These are phyloP conservation scores for Pythium aristosporum DNA, from an alignment of 352 stramenopile species.

Conservation along the genomic window DNA sequence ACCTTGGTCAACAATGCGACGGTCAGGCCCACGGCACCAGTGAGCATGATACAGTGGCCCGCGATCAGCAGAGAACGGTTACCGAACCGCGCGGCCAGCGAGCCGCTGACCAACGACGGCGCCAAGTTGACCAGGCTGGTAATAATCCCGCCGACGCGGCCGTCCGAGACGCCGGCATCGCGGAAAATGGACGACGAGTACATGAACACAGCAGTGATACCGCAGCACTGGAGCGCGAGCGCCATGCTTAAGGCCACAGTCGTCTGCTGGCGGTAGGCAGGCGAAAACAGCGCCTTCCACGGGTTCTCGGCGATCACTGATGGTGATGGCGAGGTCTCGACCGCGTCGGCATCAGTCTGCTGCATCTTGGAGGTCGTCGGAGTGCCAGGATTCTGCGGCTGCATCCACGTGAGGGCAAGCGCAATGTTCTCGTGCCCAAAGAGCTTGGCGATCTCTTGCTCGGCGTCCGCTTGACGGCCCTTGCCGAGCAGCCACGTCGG, in stretches of 20 bases:
- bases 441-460: constrained; percentile 24
- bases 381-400: background rate
- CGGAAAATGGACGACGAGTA: constrained; percentile 69
- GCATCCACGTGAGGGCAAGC: constrained; percentile 27
- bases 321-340: too few species aligned
- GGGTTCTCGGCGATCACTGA: background rate
- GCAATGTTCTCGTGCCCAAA: constrained; percentile 29
- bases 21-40: constrained; percentile 46
- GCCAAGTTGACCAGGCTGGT: constrained; percentile 61
- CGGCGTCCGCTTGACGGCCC: constrained; percentile 24
- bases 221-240: constrained; percentile 49
- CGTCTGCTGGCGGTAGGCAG: constrained; percentile 35
- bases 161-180: constrained; percentile 50
- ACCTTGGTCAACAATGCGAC: constrained; percentile 30
- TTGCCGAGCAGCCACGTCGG: constrained; percentile 39
- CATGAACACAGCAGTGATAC: constrained; percentile 71
- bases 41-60: constrained; percentile 53
- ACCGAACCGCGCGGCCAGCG: constrained; percentile 36
- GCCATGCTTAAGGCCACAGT: constrained; percentile 45
- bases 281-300: constrained; percentile 23
- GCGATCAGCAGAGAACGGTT: constrained; percentile 50
- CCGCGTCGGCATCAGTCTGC: background rate
- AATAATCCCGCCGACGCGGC: constrained; percentile 55
- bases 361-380: constrained; percentile 8
- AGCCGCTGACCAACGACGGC: constrained; percentile 41